Conservation (phyloP, 768 basidiomycete genomes). For the Baorangia bicolor region DNA sequence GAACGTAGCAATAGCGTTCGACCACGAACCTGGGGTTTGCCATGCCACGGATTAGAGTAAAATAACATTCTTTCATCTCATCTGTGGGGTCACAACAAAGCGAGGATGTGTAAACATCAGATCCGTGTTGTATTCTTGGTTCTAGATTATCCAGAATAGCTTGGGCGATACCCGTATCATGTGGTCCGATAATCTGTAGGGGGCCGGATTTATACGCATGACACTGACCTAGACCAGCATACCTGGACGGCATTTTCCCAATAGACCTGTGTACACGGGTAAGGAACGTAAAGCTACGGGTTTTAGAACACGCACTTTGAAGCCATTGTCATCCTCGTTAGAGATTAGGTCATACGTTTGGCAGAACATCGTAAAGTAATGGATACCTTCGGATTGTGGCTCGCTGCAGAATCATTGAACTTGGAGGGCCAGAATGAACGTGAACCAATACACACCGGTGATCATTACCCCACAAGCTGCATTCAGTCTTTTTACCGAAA, state of each 20-base stretch:
- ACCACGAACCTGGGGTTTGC: slow-evolving; percentile 17
- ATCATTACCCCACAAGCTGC: slow-evolving; percentile 91
- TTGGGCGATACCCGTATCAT: slow-evolving; percentile 73
- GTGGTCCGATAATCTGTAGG: slow-evolving; percentile 76
- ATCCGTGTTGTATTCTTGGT: slow-evolving; percentile 45
- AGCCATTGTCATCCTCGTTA: slow-evolving; percentile 78
- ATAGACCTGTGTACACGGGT: slow-evolving; percentile 56
- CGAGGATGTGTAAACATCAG: slow-evolving; percentile 37
- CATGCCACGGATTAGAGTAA: slow-evolving; percentile 37
- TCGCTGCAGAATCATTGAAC: slow-evolving; percentile 44
- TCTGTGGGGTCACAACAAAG: slow-evolving; percentile 57
- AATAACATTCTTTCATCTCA: slow-evolving; percentile 60
- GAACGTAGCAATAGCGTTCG: background rate
- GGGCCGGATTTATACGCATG: background rate
- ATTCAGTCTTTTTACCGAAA: slow-evolving; percentile 59
- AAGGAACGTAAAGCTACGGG: background rate
- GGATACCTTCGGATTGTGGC: slow-evolving; percentile 85
- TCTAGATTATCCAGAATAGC: slow-evolving; percentile 62
- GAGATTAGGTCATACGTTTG: background rate
- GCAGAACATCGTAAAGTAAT: background rate
- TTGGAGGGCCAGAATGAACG: background rate
- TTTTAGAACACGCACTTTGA: slow-evolving; percentile 52
- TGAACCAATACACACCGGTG: slow-evolving; percentile 54
- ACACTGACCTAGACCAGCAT: background rate
- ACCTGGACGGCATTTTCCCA: slow-evolving; percentile 91